Evolutionary conservation across 208 protist genomes (phyloP), one percentile per base, ranked within the genome.

Genomic region (Wallacemonas sp.): DNA sequence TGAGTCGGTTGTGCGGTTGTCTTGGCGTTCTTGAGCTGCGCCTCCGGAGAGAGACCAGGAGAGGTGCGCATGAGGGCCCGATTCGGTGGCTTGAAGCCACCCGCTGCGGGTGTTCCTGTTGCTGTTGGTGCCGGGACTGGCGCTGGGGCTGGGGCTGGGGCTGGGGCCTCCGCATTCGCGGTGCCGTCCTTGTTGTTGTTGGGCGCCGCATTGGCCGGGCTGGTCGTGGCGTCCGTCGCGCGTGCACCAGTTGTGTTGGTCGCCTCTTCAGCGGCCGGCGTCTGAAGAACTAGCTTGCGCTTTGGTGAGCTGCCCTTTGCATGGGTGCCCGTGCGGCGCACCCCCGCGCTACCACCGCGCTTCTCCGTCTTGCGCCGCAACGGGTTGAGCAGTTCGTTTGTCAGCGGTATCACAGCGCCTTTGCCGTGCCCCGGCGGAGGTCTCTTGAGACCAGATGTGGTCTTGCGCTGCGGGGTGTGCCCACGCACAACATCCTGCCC

Each of bases 11-110:
- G 29, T 21, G 3, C 52, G 34, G 52, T 41, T 30, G 32, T 14
- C 32, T 58, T 33, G 6, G 30, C 8, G 30, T 9, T n/a, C 52
- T 58, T 58, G 30, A 21, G 6, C 52, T 58, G 52, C 16, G 52
- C 52, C 52, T 58, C 52, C 6, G 52, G 52, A 39, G 52, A 58
- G 14, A 58, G 52, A 0, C 52, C 52, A 6, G 52, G 52, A 24
- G 52, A 34, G 8, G 52, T 58, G 6, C 52, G 52, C 30, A 43
- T 4, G 12, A 58, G 32, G 3, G 52, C 52, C 0, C 52, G 52
- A 29, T 58, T 33, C 5, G 52, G 52, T 21, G 52, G 52, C 52
- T 41, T 58, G 52, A 11, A 30, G 30, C 30, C 32, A 17, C 19
- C 17, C 44, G 9, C 36, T 41, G 36, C 36, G 9, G 9, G 36